These are phyloP conservation scores for Hypoxylon intermedium DNA, from an alignment of 495 filamentous ascomycete species.

Conservation along the genomic window DNA sequence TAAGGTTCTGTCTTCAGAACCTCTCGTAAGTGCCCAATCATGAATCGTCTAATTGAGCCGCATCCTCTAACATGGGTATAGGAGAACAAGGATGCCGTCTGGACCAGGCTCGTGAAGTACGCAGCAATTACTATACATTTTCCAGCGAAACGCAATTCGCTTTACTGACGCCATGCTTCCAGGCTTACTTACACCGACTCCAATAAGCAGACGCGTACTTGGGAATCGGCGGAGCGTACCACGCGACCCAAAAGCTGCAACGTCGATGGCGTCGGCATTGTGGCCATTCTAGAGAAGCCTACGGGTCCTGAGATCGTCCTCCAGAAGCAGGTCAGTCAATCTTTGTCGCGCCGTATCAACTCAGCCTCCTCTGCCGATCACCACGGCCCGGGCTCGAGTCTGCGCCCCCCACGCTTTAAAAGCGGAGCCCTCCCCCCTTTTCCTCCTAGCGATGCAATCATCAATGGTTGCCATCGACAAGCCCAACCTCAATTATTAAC, in stretches of 20 bases:
- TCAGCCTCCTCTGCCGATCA: too few relatives aligned
- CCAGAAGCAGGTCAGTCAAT: slow-evolving; percentile 69
- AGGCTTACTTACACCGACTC: slow-evolving; percentile 79
- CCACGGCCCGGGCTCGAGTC: too few relatives aligned
- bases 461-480: not conserved
- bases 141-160: not conserved
- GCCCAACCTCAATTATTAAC: too few relatives aligned
- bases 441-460: not conserved
- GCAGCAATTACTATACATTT: slow-evolving; percentile 35
- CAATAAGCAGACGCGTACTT: slow-evolving; percentile 70
- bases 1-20: slow-evolving; percentile 56
- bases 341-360: not conserved
- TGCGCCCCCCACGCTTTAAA: too few relatives aligned
- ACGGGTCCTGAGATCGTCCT: slow-evolving; percentile 77
- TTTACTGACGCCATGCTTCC: slow-evolving; percentile 1
- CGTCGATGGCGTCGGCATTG: slow-evolving; percentile 90
- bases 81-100: slow-evolving; percentile 68
- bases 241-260: slow-evolving; percentile 72
- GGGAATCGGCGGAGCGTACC: slow-evolving; percentile 81
- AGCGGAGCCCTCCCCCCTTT: not conserved
- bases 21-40: slow-evolving; percentile 42
- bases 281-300: slow-evolving; percentile 80
- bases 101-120: slow-evolving; percentile 66
- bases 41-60: slow-evolving; percentile 9
- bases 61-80: slow-evolving; percentile 22